Evolutionary conservation across 2,329 filamentous ascomycete genomes (phyloP).

Genomic region (Setomelanomma holmii): DNA sequence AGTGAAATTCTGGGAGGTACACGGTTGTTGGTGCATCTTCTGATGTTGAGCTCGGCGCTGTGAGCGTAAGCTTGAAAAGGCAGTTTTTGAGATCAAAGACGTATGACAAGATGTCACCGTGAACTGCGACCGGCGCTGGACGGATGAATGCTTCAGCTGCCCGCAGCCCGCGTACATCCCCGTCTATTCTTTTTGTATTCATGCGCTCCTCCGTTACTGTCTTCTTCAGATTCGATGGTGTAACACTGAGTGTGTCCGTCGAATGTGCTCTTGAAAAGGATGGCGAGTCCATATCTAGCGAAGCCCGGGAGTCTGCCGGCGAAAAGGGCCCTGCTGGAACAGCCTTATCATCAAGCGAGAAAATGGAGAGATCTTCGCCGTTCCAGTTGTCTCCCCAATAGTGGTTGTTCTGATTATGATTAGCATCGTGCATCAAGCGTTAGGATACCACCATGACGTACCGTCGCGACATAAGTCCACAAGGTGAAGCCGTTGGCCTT

Average conservation of each 20-base stretch:
- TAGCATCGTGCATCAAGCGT: constrained; percentile 14
- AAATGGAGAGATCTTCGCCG: constrained; percentile 93
- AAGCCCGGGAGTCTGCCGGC: constrained; percentile 58
- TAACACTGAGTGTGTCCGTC: constrained; percentile 62
- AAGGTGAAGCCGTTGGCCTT: constrained; percentile 84
- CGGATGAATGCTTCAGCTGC: constrained; percentile 93
- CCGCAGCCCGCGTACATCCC: constrained; percentile 68
- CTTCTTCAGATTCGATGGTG: constrained; percentile 76
- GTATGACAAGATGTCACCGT: constrained; percentile 73
- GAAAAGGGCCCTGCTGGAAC: constrained; percentile 60
- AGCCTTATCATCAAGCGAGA: constrained; percentile 79
- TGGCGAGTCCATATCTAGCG: constrained; percentile 58
- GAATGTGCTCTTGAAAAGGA: constrained; percentile 62
- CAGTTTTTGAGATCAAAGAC: constrained; percentile 85
- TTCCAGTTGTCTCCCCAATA: constrained; percentile 95
- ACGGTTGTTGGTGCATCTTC: constrained; percentile 78
- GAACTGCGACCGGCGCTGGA: constrained; percentile 78
- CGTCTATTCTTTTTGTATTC: constrained; percentile 36
- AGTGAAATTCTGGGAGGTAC: constrained; percentile 91
- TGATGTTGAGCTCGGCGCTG: constrained; percentile 64
- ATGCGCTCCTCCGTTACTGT: constrained; percentile 68
- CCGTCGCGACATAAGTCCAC: constrained; percentile 82
- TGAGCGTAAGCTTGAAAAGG: constrained; percentile 75
- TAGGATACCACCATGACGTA: constrained; percentile 47
- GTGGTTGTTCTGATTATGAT: constrained; percentile 74